Base-by-base conservation (phyloP, 805 yeast genomes). In the Kodamaea leandrae region DNA sequence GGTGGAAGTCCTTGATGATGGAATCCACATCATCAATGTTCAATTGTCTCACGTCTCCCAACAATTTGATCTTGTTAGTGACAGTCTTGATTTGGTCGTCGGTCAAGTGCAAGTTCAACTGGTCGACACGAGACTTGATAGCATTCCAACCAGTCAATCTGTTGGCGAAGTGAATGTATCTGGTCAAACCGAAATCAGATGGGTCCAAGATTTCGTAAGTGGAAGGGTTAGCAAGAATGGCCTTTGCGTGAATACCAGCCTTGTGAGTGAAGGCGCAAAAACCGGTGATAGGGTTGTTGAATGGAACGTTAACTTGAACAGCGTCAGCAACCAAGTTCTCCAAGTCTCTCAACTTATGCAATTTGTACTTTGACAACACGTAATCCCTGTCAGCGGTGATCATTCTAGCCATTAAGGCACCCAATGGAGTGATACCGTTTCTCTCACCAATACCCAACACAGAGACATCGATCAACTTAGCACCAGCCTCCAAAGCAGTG, bases 181-280 rank as follows among this genome's bases (percentile, higher is more conserved):
- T 82, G 42, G 95, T 82, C 62, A 91, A 79, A 63, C 99, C 99
- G 59, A 91, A 91, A 70, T 91, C 99, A 20, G 84, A 71, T 43
- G 99, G 99, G 63, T 85, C 85, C 63, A 91, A 77, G 59, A 91
- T 91, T 75, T 91, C 99, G 66, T 91, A 91, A n/a, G 98, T 93
- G 35, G 96, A 88, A 48, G 99, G 99, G 71, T 91, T 93, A 44
- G 99, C 99, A 52, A 91, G 78, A 54, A 91, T 91, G 43, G 98
- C 98, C 77, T 93, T 91, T 57, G 99, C 98, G 66, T 91, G 99
- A 63, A 91, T 90, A 68, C 99, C 99, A 44, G 99, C 99, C 77
- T 91, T 91, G 75, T 91, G 99, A 45, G 99, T 91, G 74, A 91
- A 91, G 34, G 99, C 99, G 76, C 98, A 93, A 83, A 93, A 93